Evolutionary conservation across 306 rosid genomes (phyloP), one percentile per base, ranked within the genome.

Genomic region (Astragalus glycyphyllos): DNA sequence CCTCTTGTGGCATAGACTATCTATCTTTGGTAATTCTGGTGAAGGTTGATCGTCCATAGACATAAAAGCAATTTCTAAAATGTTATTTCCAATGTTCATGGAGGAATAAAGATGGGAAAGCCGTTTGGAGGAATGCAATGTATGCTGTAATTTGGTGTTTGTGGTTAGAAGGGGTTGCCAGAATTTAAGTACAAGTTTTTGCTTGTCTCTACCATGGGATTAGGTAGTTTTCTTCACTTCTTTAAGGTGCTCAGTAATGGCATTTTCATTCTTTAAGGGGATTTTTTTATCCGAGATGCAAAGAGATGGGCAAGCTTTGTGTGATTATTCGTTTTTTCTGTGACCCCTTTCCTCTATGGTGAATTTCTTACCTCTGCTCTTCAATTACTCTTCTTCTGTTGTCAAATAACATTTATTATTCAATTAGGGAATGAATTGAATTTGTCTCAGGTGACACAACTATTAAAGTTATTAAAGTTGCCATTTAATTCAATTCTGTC

Each of bases 191-290:
- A 14, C 15, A 23, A 20, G 8, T 41, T 41, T 55, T 55, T 38
- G 51, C 38, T 12, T 8, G 6, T 29, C 56, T 64, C 40, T 40
- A 12, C 64, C 8, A 23, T 51, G 64, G 31, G 23, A 41, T 41
- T 23, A 41, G 13, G 65, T 16, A 57, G 40, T 55, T 55, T 69
- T 69, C 10, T 38, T 69, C 6, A 11, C 74, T 54, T 41, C 50
- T 40, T 17, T 15, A 16, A 1, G 32, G 61, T 67, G 59, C 60
- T 67, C 11, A 16, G 11, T 58, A 35, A 55, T 51, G 45, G 20
- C 4, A 42, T 14, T 66, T 65, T 34, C 57, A 50, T 32, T 32
- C 35, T 49, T 34, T 51, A 34, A 50, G 73, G 42, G 73, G 72
- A 11, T 10, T 34, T 50, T 7, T 23, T 29, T 45, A 6, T 8